phyloP scores from a whole-genome alignment of 176 grass and related monocot genomes.

The Avena eriantha region DNA sequence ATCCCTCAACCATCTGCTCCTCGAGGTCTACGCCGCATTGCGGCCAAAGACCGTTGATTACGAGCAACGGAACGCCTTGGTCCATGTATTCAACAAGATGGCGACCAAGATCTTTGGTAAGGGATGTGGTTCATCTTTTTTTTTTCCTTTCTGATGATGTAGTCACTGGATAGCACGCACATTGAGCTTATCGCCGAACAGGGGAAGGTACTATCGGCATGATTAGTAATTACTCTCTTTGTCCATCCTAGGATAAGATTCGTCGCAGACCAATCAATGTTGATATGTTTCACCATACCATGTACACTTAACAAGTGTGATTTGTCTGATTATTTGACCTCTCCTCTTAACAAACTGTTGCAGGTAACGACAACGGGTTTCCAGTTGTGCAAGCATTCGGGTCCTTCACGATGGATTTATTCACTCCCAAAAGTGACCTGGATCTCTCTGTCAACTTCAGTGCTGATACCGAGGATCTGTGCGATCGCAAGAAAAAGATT shows the following conservation, averaged over 20 bases:
- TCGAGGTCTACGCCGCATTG: slow-evolving; percentile 59
- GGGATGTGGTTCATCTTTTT: background rate
- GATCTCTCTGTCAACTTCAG: slow-evolving; percentile 90
- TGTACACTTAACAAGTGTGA: background rate
- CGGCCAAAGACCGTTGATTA: slow-evolving; percentile 69
- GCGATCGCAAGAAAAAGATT: slow-evolving; percentile 62
- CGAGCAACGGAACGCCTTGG: slow-evolving; percentile 57
- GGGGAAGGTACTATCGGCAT: background rate
- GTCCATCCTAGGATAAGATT: background rate
- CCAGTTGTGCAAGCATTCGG: slow-evolving; percentile 85
- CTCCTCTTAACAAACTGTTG: slow-evolving; percentile 34
- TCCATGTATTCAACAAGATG: slow-evolving; percentile 64
- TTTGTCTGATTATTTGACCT: background rate
- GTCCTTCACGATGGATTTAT: slow-evolving; percentile 95
- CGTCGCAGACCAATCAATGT: background rate
- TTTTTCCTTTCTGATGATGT: background rate
- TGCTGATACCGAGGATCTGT: slow-evolving; percentile 36
- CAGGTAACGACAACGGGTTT: slow-evolving; percentile 64
- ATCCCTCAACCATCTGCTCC: slow-evolving; percentile 55
- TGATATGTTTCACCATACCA: background rate
- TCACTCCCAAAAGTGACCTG: slow-evolving; percentile 82
- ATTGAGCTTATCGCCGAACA: background rate
- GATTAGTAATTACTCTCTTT: background rate
- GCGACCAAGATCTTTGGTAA: slow-evolving; percentile 66
- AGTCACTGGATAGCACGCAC: background rate